A percentile compares a stretch with the other conserved stretches of the same genome.
Conservation (phyloP, 2,329 filamentous ascomycete genomes). For the Pseudogymnoascus sp. region DNA sequence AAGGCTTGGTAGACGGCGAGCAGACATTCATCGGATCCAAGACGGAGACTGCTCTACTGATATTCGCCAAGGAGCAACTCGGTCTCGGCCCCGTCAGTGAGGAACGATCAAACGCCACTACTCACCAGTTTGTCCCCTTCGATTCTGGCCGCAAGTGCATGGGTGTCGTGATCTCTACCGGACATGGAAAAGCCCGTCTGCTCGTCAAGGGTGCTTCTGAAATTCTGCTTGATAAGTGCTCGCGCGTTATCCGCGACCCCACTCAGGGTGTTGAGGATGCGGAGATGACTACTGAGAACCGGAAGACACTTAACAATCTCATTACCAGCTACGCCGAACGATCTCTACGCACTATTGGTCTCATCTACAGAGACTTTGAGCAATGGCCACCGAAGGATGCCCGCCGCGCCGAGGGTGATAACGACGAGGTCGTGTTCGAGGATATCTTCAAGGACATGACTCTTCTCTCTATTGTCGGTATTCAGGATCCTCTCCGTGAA, state of each 20-base stretch:
- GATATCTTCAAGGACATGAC: constrained; percentile 66
- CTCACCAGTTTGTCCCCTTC: constrained; percentile 44
- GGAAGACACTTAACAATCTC: constrained; percentile 44
- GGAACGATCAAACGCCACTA: constrained; percentile 54
- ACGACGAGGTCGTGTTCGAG: constrained; percentile 56
- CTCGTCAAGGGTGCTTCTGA: constrained; percentile 50
- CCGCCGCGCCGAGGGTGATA: constrained; percentile 52
- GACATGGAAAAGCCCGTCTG: constrained; percentile 36
- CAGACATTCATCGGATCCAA: constrained; percentile 65
- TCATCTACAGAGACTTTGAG: constrained; percentile 67
- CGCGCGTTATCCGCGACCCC: constrained; percentile 47
- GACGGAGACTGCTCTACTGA: constrained; percentile 69
- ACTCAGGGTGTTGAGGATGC: constrained; percentile 50
- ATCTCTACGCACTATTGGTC: constrained; percentile 68
- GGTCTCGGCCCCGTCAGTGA: constrained; percentile 56
- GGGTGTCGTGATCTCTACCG: constrained; percentile 53
- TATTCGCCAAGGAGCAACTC: constrained; percentile 59
- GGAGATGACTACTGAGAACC: constrained; percentile 50
- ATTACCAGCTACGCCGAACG: constrained; percentile 58
- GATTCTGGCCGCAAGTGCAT: constrained; percentile 56
- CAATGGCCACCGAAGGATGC: constrained; percentile 57
- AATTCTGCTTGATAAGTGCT: constrained; percentile 39
- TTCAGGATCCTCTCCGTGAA: constrained; percentile 65
- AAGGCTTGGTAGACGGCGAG: constrained; percentile 55
- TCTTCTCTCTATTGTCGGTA: constrained; percentile 66